phyloP scores from a whole-genome alignment of 768 basidiomycete genomes.

The Xerocomellus amylosporus region DNA sequence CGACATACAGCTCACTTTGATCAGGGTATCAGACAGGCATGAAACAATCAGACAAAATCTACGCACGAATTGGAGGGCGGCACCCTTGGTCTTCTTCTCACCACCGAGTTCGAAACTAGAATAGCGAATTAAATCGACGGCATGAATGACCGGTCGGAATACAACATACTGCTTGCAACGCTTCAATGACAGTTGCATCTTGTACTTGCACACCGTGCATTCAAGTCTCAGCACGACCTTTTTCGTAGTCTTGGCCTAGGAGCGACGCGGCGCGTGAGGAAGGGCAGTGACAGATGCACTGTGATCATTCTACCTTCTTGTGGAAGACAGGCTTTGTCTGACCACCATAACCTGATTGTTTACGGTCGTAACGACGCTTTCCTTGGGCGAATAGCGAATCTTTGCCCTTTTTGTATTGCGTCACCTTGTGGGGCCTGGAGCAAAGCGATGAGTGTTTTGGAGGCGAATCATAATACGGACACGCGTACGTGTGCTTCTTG shows the following conservation, averaged over 20 bases:
- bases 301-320: slow-evolving; percentile 70
- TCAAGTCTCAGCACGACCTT: slow-evolving; percentile 98
- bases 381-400: slow-evolving; percentile 97
- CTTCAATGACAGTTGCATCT: slow-evolving; percentile 94
- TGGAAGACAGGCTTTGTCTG: slow-evolving; percentile 99
- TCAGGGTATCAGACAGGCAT: neutral
- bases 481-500: slow-evolving; percentile 94
- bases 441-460: neutral
- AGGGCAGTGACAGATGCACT: neutral
- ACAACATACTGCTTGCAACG: slow-evolving; percentile 95
- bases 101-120: slow-evolving; percentile 96
- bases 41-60: neutral
- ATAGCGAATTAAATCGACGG: neutral
- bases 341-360: slow-evolving; percentile 98
- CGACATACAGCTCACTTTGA: slow-evolving; percentile 22
- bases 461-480: neutral
- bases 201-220: slow-evolving; percentile 98
- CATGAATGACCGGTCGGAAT: neutral
- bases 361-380: slow-evolving; percentile 99
- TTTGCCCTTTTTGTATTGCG: slow-evolving; percentile 99
- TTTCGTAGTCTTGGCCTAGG: slow-evolving; percentile 95
- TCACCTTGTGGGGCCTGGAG: slow-evolving; percentile 95
- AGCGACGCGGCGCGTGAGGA: neutral
- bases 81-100: slow-evolving; percentile 99
- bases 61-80: slow-evolving; percentile 91